Percentiles rank a stretch among this genome's conserved stretches.
Conservation (phyloP, 768 basidiomycete genomes). For the Auricularia cornea region DNA sequence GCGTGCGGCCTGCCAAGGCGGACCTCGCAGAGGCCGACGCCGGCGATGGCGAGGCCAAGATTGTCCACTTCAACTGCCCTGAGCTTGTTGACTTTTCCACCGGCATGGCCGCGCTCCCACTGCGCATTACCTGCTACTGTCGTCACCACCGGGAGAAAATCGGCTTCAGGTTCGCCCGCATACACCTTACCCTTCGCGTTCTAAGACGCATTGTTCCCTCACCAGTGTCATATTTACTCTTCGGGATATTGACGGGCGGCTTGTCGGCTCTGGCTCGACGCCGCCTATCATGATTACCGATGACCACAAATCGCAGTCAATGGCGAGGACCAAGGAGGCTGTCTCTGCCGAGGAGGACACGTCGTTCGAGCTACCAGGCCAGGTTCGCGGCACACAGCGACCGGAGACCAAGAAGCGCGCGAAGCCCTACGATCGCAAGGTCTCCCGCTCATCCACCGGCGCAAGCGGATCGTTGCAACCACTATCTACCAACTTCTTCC, state of each 20-base stretch:
- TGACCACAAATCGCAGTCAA: conserved; percentile 78
- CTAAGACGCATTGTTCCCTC: not conserved
- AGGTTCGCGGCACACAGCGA: not conserved
- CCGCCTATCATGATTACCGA: conserved; percentile 98
- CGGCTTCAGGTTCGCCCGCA: conserved; percentile 50
- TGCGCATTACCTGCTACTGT: conserved; percentile 96
- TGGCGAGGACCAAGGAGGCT: not conserved
- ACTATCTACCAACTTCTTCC: conserved; percentile 3
- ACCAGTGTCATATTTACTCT: conserved; percentile 75
- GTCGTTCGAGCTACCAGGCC: not conserved
- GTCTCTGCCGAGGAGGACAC: not conserved
- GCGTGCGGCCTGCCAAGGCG: conserved; percentile 49
- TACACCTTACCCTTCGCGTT: not conserved
- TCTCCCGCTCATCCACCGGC: not conserved
- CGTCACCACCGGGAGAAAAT: conserved; percentile 96
- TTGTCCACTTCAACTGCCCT: conserved; percentile 89
- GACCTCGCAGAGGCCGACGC: conserved; percentile 69
- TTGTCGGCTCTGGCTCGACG: conserved; percentile 75
- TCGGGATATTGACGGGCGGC: conserved; percentile 66
- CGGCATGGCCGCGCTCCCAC: conserved; percentile 82
- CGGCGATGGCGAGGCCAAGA: conserved; percentile 38
- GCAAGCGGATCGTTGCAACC: not conserved
- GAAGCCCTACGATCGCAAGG: conserved; percentile 1
- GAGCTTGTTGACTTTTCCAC: conserved; percentile 82
- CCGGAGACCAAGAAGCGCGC: not conserved